Evolutionary conservation across 345 rosid species (phyloP), one percentile per base, ranked within the genome.

Genomic region (Passiflora organensis): DNA sequence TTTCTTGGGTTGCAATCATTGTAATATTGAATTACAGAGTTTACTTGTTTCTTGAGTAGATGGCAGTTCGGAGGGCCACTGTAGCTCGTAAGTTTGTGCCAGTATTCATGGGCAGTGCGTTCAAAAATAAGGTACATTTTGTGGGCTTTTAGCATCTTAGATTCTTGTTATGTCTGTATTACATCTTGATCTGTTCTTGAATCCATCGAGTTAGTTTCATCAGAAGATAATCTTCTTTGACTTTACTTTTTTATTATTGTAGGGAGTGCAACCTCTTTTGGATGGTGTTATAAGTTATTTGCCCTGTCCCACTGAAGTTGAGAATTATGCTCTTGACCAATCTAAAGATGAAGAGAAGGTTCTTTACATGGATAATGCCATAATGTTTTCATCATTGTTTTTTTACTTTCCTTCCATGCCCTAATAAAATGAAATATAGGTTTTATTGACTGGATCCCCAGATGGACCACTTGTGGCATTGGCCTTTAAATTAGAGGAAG

Each of bases 61-160:
- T 75, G 67, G 99, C 96, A 51, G 72, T 94, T 68, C 97, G 95
- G 54, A 78, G 99, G 75, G 96, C 95, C 65, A 94, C 99, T n/a
- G 39, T 85, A 39, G 93, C 90, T n/a, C 79, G 70, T 52, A 94
- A 85, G 72, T 94, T 94, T 68, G 79, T 94, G 32, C 97, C 97
- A 44, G 95, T 94, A 51, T 94, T 89, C 72, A 94, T 94, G 97
- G 99, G 99, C 2, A 89, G 97, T 72, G 99, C 97, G 34, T 89
- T 94, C 77, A 94, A 89, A 73, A 94, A 94, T 74, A 94, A 89
- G 99, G 99, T 89, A 74, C 48, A 46, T 39, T 54, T 6, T 43
- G 22, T 18, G 2, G 5, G 25, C 50, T 47, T 9, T 41, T 10
- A 32, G 18, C 20, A n/a, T 22, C 14, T 20, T 14, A 43, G 19